Evolutionary conservation across 225 moss, liverwort and hornwort genomes (phyloP).

Genomic region (Straminergon stramineum): DNA sequence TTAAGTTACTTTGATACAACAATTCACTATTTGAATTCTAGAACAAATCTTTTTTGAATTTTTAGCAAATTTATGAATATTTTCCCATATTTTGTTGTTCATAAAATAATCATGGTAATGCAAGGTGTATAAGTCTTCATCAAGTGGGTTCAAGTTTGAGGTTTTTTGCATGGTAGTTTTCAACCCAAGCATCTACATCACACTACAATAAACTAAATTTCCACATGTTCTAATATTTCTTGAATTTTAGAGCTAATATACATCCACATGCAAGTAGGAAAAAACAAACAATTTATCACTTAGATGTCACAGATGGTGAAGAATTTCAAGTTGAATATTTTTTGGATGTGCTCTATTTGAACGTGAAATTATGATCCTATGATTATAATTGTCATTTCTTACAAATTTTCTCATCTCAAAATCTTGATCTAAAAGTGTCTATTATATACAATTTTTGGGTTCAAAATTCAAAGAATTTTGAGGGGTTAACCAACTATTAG

Average conservation of each 20-base stretch:
- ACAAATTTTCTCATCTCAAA: not conserved
- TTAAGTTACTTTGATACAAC: not conserved
- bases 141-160: not conserved
- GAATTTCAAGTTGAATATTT: not conserved
- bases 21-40: not conserved
- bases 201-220: not conserved
- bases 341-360: not conserved
- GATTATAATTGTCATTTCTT: not conserved
- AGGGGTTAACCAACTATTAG: not conserved
- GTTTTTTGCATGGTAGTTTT: not conserved
- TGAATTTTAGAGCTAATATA: not conserved
- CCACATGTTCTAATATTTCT: not conserved
- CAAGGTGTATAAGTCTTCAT: not conserved
- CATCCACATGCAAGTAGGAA: accelerated
- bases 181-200: not conserved
- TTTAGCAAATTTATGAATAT: not conserved
- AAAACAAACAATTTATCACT: not conserved
- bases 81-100: not conserved
- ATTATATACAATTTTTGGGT: accelerated
- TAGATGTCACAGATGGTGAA: not conserved
- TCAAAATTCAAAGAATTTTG: not conserved
- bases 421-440: not conserved
- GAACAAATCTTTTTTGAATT: not conserved
- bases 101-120: not conserved
- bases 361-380: accelerated